A percentile compares a stretch with the other conserved stretches of the same genome.
These are phyloP conservation scores for Wickerhamomyces pijperi DNA, from an alignment of 805 yeast genomes.

Conservation along the genomic window DNA sequence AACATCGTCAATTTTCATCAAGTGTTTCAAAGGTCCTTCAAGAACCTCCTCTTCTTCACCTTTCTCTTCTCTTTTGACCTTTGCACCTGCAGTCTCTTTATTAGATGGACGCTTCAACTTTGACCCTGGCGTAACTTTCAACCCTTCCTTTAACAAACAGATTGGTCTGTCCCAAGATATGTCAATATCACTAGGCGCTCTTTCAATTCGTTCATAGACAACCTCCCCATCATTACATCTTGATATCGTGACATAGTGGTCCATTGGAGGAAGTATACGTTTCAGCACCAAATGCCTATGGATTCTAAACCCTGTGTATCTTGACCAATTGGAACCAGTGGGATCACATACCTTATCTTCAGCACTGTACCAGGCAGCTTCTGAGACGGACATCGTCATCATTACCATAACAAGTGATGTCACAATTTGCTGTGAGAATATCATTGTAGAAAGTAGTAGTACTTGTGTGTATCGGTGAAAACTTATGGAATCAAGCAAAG, in stretches of 20 bases:
- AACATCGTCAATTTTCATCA: constrained; percentile 1
- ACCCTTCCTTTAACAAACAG: constrained; percentile 23
- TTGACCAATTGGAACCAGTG: constrained; percentile 15
- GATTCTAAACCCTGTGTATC: constrained; percentile 47
- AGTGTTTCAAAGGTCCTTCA: too few species aligned
- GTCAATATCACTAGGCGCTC: constrained; percentile 25
- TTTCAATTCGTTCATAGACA: constrained; percentile 28
- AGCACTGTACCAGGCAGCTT: neutral
- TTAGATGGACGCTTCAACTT: neutral
- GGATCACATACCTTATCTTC: constrained; percentile 26
- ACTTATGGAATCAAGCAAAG: neutral
- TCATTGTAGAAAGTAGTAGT: too few species aligned
- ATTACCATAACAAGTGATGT: neutral
- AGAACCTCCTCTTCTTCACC: neutral
- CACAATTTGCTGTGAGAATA: too few species aligned
- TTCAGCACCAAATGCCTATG: constrained; percentile 36
- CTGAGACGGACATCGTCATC: neutral
- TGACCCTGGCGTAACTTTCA: constrained; percentile 1
- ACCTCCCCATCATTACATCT: constrained; percentile 42
- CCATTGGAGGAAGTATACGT: constrained; percentile 23
- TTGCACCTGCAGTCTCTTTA: too few species aligned
- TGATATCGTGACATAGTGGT: constrained; percentile 33
- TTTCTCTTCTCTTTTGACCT: neutral
- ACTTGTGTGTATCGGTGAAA: too few species aligned
- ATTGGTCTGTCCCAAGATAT: constrained; percentile 39